Percentiles rank a stretch among this genome's conserved stretches.
phyloP scores from a whole-genome alignment of 306 rosid genomes.

The Trichosanthes truncata region DNA sequence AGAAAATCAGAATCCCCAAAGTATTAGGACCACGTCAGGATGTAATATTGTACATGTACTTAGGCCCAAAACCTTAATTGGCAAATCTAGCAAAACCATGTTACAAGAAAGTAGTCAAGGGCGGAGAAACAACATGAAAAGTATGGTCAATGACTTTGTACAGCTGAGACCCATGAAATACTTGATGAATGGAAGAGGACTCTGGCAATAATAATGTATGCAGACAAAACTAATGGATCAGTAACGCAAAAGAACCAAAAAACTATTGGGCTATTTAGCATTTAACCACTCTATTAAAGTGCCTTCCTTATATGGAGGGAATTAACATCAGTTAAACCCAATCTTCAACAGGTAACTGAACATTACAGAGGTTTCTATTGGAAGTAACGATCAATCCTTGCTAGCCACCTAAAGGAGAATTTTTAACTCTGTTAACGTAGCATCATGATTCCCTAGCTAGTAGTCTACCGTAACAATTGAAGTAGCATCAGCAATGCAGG shows the following conservation, averaged over 20 bases:
- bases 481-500: too few relatives aligned
- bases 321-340: background rate
- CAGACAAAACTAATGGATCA: background rate
- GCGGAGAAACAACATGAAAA: background rate
- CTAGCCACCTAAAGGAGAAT: background rate
- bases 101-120: background rate
- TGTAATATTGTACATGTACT: background rate
- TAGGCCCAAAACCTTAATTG: background rate
- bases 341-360: background rate
- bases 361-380: too few relatives aligned
- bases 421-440: background rate
- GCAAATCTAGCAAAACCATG: background rate
- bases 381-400: background rate
- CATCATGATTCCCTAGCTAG: background rate
- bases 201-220: background rate
- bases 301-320: background rate
- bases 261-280: background rate
- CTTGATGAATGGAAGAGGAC: background rate
- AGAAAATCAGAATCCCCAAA: background rate
- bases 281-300: background rate
- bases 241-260: background rate
- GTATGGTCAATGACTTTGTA: background rate
- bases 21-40: background rate
- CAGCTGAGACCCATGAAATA: background rate
- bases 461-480: background rate